Conservation (phyloP, 1,139 yeast genomes). For the Suhomyces ambrosiae region DNA sequence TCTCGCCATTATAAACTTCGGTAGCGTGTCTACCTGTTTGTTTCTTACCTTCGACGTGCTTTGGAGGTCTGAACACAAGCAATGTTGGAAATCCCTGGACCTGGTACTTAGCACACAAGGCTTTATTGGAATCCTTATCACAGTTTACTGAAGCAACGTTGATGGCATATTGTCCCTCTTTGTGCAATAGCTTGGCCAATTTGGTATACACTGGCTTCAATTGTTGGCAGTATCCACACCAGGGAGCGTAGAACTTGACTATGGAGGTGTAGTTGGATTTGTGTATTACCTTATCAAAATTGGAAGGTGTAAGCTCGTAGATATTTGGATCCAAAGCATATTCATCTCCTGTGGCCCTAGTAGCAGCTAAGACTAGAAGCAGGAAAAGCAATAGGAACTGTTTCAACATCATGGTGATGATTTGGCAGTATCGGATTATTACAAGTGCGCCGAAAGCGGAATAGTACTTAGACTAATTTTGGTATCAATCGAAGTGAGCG, state of each 20-base stretch:
- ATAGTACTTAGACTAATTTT: too few species aligned
- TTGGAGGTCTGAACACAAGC: conserved; percentile 81
- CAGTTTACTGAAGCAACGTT: conserved; percentile 88
- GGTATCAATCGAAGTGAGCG: too few species aligned
- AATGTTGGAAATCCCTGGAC: conserved; percentile 83
- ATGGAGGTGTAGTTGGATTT: conserved; percentile 75
- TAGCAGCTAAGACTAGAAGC: conserved; percentile 10
- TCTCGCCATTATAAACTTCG: conserved; percentile 71
- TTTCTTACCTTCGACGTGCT: conserved; percentile 36
- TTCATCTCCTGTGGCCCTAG: conserved; percentile 20
- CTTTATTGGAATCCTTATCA: conserved; percentile 67
- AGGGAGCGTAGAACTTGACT: conserved; percentile 94
- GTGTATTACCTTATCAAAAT: conserved; percentile 66
- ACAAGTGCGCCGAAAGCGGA: not conserved
- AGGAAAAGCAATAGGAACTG: conserved; percentile 11
- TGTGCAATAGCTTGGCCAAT: conserved; percentile 59
- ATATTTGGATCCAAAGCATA: conserved; percentile 52
- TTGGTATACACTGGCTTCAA: conserved; percentile 59
- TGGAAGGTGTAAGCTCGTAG: conserved; percentile 56
- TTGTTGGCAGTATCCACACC: conserved; percentile 85
- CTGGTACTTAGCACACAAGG: conserved; percentile 65
- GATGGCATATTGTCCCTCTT: conserved; percentile 54
- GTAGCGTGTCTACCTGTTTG: conserved; percentile 48
- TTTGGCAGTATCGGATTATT: not conserved
- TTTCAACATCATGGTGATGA: conserved; percentile 8